phyloP scores from a whole-genome alignment of 805 yeast species.

The Yarrowia sp. region DNA sequence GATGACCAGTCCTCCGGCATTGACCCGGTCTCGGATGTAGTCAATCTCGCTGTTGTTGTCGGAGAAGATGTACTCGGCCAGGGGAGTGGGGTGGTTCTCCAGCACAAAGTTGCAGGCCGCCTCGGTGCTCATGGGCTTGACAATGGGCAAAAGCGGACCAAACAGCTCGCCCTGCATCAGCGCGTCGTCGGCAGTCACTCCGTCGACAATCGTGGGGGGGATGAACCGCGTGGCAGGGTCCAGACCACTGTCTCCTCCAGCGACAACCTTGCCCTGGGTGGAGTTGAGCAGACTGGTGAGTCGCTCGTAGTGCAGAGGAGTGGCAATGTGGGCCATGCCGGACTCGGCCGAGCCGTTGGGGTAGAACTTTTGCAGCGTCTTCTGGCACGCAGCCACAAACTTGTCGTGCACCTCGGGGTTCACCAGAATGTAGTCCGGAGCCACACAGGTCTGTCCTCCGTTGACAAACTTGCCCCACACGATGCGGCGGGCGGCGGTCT shows the following conservation, averaged over 20 bases:
- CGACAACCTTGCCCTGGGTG: constrained; percentile 43
- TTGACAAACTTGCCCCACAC: constrained; percentile 80
- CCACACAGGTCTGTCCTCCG: constrained; percentile 92
- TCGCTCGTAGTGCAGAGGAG: constrained; percentile 60
- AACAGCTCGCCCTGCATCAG: constrained; percentile 78
- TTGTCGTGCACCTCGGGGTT: constrained; percentile 63
- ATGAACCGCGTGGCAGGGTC: constrained; percentile 56
- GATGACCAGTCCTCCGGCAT: constrained; percentile 74
- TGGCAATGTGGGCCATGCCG: constrained; percentile 67
- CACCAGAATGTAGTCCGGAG: constrained; percentile 83
- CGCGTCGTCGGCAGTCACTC: constrained; percentile 69
- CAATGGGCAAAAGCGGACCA: constrained; percentile 82
- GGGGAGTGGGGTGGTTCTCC: constrained; percentile 70
- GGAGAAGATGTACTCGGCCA: constrained; percentile 75
- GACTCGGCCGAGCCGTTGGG: neutral
- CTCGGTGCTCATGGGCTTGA: constrained; percentile 54
- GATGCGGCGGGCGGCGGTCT: constrained; percentile 62
- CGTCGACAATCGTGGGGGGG: constrained; percentile 72
- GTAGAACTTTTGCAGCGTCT: constrained; percentile 56
- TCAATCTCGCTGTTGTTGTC: constrained; percentile 57
- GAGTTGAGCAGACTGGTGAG: constrained; percentile 53
- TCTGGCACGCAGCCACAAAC: constrained; percentile 55
- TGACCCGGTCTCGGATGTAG: constrained; percentile 57
- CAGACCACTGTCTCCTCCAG: constrained; percentile 41
- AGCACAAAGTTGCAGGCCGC: constrained; percentile 50